phyloP scores from a whole-genome alignment of 2,329 filamentous ascomycete genomes.

The Cryphonectria carpinicola region DNA sequence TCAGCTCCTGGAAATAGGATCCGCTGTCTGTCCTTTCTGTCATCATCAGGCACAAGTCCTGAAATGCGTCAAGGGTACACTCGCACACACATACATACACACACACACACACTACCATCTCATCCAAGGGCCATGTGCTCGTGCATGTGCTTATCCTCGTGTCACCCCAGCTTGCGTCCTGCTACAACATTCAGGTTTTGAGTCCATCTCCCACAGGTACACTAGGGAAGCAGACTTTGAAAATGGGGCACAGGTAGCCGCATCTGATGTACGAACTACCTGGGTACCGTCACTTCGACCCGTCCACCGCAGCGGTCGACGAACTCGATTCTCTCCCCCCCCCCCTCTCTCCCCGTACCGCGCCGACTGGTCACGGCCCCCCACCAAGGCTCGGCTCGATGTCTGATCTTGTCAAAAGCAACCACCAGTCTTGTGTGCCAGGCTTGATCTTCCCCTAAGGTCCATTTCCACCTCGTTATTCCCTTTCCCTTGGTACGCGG shows the following conservation, averaged over 20 bases:
- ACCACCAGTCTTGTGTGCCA: background rate
- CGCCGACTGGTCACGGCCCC: background rate
- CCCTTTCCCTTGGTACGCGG: background rate
- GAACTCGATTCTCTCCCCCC: background rate
- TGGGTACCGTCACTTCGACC: slow-evolving; percentile 4
- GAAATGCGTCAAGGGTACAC: background rate
- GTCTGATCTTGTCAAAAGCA: background rate
- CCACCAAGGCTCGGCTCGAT: background rate
- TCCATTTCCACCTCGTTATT: background rate
- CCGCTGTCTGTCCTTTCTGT: background rate
- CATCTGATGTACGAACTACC: background rate
- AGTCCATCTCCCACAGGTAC: background rate
- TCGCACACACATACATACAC: background rate
- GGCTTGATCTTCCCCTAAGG: background rate
- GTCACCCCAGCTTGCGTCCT: background rate
- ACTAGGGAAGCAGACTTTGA: background rate
- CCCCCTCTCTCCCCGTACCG: background rate
- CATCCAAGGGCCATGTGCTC: background rate
- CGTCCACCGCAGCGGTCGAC: background rate
- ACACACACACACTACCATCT: background rate
- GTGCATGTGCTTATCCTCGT: slow-evolving; percentile 6
- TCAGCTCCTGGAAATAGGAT: background rate
- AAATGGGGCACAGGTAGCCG: background rate
- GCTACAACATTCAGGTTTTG: background rate
- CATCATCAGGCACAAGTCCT: background rate